phyloP scores from a whole-genome alignment of 257 asterid genomes.

The Ajuga chamaepitys region DNA sequence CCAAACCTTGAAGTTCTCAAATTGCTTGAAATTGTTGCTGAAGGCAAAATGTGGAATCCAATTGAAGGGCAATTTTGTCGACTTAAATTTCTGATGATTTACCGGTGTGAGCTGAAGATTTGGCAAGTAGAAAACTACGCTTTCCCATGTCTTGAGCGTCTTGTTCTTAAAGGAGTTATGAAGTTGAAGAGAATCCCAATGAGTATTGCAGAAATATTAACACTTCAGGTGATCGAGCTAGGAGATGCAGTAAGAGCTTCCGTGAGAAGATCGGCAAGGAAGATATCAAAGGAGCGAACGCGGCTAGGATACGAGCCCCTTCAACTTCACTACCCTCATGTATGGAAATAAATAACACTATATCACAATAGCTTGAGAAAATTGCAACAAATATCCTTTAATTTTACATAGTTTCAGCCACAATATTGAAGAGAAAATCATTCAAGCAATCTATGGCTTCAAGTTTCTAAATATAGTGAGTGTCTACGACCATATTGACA shows the following conservation, averaged over 20 bases:
- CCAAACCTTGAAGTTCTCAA: conserved; percentile 20
- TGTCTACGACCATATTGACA: no score
- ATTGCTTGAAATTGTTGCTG: neutral
- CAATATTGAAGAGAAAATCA: no score
- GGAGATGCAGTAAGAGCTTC: neutral
- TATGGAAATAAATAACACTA: no score
- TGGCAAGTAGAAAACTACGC: conserved; percentile 11
- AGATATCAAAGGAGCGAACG: conserved; percentile 9
- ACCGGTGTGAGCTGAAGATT: neutral
- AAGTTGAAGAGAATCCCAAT: conserved; percentile 2
- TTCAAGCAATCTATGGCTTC: no score
- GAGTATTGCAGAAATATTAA: conserved; percentile 5
- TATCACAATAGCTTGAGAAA: no score
- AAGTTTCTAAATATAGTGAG: no score
- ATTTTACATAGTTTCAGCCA: no score
- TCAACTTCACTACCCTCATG: no score
- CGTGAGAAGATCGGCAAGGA: neutral
- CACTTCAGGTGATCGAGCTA: neutral
- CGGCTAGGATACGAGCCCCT: conserved; percentile 13
- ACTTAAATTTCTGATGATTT: neutral
- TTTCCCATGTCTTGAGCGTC: conserved; percentile 11
- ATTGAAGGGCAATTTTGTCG: conserved; percentile 14
- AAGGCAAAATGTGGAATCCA: conserved; percentile 10
- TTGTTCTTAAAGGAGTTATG: neutral
- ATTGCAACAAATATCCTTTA: no score